Percentiles rank a stretch among this genome's conserved stretches.
These are phyloP conservation scores for Lentinus tigrinus DNA, from an alignment of 768 basidiomycete genomes.

Conservation along the genomic window DNA sequence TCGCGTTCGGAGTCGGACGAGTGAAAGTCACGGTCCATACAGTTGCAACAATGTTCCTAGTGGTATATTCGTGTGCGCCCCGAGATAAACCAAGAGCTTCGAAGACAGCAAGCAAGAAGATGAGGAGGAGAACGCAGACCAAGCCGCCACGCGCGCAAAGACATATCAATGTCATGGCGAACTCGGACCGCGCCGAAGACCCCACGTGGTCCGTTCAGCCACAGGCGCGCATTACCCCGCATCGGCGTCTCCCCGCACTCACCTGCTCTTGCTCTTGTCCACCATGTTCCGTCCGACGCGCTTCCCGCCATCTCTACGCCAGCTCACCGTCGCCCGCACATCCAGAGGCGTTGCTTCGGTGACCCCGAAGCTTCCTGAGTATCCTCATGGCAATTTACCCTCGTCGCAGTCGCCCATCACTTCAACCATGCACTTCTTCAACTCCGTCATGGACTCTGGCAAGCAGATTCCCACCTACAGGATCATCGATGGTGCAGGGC, in stretches of 20 bases:
- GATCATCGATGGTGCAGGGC: slow-evolving; percentile 78
- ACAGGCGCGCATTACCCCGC: background rate
- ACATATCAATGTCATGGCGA: too few species aligned
- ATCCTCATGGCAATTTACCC: slow-evolving; percentile 37
- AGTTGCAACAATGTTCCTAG: too few species aligned
- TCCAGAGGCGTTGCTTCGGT: slow-evolving; percentile 7
- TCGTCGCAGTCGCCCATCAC: slow-evolving; percentile 60
- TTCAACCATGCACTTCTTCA: slow-evolving; percentile 74
- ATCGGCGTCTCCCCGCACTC: background rate
- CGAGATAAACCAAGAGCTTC: background rate
- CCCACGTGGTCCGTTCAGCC: background rate
- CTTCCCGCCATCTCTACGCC: background rate
- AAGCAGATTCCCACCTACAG: slow-evolving; percentile 83
- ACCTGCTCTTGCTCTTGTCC: slow-evolving; percentile 4
- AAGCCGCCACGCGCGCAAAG: too few species aligned
- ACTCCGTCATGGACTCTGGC: slow-evolving; percentile 61
- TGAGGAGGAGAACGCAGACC: background rate
- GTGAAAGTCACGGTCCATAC: slow-evolving; percentile 27
- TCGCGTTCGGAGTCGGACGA: slow-evolving; percentile 30
- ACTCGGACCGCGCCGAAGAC: background rate
- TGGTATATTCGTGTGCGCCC: background rate
- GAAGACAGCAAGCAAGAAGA: background rate
- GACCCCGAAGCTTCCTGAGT: slow-evolving; percentile 16
- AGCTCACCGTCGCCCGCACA: background rate
- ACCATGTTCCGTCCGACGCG: slow-evolving; percentile 24